Conservation (phyloP, 2,329 filamentous ascomycete genomes). For the Fusarium stilboides region DNA sequence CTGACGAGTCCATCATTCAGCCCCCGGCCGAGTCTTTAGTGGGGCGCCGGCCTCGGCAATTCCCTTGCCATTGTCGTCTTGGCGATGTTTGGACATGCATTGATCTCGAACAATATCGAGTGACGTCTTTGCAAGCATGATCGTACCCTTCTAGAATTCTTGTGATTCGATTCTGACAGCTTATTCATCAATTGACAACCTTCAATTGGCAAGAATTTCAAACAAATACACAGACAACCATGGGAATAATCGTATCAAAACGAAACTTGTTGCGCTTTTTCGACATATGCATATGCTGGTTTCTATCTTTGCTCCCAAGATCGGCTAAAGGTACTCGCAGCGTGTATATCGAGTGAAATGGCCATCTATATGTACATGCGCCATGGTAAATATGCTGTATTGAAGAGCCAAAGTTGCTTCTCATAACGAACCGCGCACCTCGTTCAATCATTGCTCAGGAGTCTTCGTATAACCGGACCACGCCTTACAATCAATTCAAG, state of each 20-base stretch:
- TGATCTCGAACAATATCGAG: constrained; percentile 6
- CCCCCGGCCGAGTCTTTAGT: constrained; percentile 29
- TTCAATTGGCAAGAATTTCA: constrained; percentile 25
- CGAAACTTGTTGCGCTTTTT: not conserved
- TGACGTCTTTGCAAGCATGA: not conserved
- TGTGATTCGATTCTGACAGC: not conserved
- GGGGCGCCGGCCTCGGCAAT: constrained; percentile 42
- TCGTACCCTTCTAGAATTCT: not conserved
- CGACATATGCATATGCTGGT: constrained; percentile 1
- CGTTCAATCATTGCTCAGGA: constrained; percentile 27
- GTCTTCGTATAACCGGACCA: not conserved
- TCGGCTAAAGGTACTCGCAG: not conserved
- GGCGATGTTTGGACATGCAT: constrained; percentile 17
- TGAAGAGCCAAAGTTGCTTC: not conserved
- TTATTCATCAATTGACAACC: not conserved
- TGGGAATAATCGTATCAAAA: not conserved
- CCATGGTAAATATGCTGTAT: constrained; percentile 3
- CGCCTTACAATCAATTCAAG: constrained; percentile 48
- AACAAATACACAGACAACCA: constrained; percentile 7
- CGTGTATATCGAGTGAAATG: constrained; percentile 9
- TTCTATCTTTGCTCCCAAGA: constrained; percentile 16
- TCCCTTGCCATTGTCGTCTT: constrained; percentile 32
- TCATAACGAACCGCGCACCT: constrained; percentile 6
- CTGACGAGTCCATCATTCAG: constrained; percentile 55
- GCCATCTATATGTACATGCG: constrained; percentile 12